Evolutionary conservation across 495 filamentous ascomycete species (phyloP), one percentile per base, ranked within the genome.

Genomic region (Apiosordaria backusii): DNA sequence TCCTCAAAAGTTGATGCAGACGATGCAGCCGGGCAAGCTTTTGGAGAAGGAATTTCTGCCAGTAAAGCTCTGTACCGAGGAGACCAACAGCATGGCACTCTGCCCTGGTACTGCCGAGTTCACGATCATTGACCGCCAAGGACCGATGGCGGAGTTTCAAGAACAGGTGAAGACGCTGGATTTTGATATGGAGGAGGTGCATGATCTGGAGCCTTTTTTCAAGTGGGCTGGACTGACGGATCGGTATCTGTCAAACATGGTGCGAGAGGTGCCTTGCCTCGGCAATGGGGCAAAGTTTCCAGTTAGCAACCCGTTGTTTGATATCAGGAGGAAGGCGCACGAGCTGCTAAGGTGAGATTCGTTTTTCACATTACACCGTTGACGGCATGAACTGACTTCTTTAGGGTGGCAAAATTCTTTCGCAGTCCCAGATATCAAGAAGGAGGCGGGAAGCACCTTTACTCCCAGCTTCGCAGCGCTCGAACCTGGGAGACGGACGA

Each of bases 291-390:
- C 63, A 18, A 67, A 67, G 19, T n/a, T 64, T 2, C 69, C 62
- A 29, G 63, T 74, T 16, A 68, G 70, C 26, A 66, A 72, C n/a
- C 68, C 69, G 16, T 65, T 58, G 0, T 68, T 61, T 29, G 57
- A 78, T 6, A 64, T 81, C 13, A 71, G 55, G n/a, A 63, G 53
- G 40, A 81, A 75, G 52, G 77, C 80, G 1, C 75, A 80, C 70
- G 70, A 68, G 13, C 52, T 82, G 21, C 62, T 79, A 10, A 7
- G 71, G 78, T 74, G 77, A 65, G 59, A 67, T 25, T 26, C 18
- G 55, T 16, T 18, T 63, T 19, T 40, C n/a, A 16, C 23, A 45
- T 19, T 53, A 27, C n/a, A 52, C 35, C 16, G n/a, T 52, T 50
- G 3, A 35, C 68, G 68, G 63, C 25, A 53, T 63, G 21, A n/a